These are phyloP conservation scores for Zangia roseola DNA, from an alignment of 768 basidiomycete species.

Conservation along the genomic window DNA sequence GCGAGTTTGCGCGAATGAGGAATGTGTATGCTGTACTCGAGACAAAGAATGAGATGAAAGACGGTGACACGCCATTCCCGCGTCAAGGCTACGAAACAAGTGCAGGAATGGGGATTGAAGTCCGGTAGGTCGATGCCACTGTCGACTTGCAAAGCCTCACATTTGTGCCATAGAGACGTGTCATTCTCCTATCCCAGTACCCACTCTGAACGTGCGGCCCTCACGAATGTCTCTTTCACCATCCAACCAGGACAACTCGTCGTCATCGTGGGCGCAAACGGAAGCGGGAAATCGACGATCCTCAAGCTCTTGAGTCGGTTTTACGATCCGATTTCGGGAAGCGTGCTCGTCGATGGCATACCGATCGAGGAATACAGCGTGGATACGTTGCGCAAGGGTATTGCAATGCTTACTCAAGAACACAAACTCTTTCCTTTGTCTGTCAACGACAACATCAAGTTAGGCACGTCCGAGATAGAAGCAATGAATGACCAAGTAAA, in stretches of 20 bases:
- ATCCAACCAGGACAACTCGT: slow-evolving; percentile 34
- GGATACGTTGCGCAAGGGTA: slow-evolving; percentile 35
- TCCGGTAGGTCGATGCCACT: slow-evolving; percentile 9
- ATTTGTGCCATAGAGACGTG: slow-evolving; percentile 41
- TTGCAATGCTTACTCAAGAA: slow-evolving; percentile 43
- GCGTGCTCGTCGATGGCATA: slow-evolving; percentile 39
- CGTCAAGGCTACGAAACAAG: slow-evolving; percentile 10
- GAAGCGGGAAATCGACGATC: slow-evolving; percentile 36
- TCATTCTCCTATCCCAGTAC: slow-evolving; percentile 52
- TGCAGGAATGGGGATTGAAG: slow-evolving; percentile 17
- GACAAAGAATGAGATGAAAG: slow-evolving; percentile 23
- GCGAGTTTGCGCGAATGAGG: slow-evolving; percentile 19
- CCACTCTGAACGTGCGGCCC: slow-evolving; percentile 19
- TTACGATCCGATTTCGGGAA: slow-evolving; percentile 33
- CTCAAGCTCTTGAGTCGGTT: slow-evolving; percentile 41
- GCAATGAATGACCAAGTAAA: slow-evolving; percentile 12
- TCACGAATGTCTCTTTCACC: slow-evolving; percentile 29
- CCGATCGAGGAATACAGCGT: slow-evolving; percentile 34
- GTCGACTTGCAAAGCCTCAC: not conserved
- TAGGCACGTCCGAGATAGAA: slow-evolving; percentile 27
- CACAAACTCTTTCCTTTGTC: slow-evolving; percentile 38
- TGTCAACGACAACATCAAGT: slow-evolving; percentile 39
- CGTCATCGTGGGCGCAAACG: slow-evolving; percentile 35
- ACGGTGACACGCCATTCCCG: slow-evolving; percentile 27
- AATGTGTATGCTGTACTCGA: slow-evolving; percentile 22